Base-by-base conservation (phyloP, 2,329 filamentous ascomycete genomes). In the Pyricularia grisea region DNA sequence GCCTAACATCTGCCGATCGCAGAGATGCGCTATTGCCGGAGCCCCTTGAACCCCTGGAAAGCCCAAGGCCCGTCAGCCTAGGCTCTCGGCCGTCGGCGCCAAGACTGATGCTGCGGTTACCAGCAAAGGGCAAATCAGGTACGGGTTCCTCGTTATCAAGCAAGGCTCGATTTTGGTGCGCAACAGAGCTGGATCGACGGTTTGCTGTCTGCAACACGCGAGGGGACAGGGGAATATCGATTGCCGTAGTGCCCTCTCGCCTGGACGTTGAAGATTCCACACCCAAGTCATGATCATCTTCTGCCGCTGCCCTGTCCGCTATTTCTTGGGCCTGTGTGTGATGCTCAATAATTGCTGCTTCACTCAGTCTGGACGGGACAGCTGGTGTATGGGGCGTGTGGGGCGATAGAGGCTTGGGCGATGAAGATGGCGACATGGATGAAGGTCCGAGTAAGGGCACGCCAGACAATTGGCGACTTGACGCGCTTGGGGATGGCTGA, bases 331-430 rank as follows among this genome's bases (percentile, higher is more conserved):
- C 69, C 72, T 78, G 77, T 36, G 77, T 72, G 74, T 93, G 91
- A 74, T 93, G 91, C 72, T 92, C 90, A 63, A 89, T 88, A 70
- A 95, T 92, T 67, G 92, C 95, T 75, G 96, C 94, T 71, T 95
- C 93, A 75, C 93, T 97, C 27, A 99, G 82, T n/a, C 95, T 87
- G 9, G 94, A 97, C 25, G 94, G 94, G 31, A 98, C 93, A 12
- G 94, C 93, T 4, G 95, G 95, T 0, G 93, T 97, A 75, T 98
- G 94, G 1, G 94, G 93, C 0, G 92, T 97, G 75, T 94, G 93
- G 11, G 92, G 93, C 2, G 93, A 97, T 23, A 96, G 86, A 0
- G 93, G 92, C 74, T 97, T 97, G 1, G 94, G 94, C 11, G 94
- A 97, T 0, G 93, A 94, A 0, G 92, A 94, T 12, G 90, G 90